Conservation (phyloP, 441 rosid genomes). For the Aleurites moluccanus region DNA sequence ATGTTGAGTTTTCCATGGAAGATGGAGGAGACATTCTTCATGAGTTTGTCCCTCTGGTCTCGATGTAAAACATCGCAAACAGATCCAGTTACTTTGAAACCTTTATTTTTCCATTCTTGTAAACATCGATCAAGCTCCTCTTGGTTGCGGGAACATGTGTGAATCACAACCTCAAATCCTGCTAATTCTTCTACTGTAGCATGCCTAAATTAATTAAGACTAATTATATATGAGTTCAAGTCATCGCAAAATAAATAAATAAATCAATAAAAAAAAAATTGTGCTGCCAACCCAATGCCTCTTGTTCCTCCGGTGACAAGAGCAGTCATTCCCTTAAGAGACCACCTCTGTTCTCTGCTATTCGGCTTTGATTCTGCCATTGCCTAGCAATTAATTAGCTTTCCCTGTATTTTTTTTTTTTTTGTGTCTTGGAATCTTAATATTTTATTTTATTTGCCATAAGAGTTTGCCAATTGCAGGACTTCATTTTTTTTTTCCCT, state of each 20-base stretch:
- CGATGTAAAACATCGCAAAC: conserved; percentile 12
- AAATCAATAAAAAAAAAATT: not conserved
- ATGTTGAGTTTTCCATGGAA: conserved; percentile 31
- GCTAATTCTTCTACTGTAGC: conserved; percentile 31
- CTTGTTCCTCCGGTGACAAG: conserved; percentile 43
- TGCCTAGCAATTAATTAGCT: too few species aligned
- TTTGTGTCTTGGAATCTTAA: too few species aligned
- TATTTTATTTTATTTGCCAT: too few species aligned
- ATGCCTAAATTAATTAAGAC: too few species aligned
- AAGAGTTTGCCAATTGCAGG: too few species aligned
- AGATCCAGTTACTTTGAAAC: conserved; percentile 25
- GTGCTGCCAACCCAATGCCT: conserved; percentile 44
- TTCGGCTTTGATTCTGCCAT: too few species aligned
- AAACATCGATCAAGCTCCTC: conserved; percentile 18
- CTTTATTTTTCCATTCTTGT: conserved; percentile 27
- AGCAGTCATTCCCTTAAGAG: conserved; percentile 38
- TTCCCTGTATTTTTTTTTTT: too few species aligned
- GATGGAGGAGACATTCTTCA: conserved; percentile 11
- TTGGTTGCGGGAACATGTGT: conserved; percentile 29
- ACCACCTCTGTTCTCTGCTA: too few species aligned
- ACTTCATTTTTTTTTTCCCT: too few species aligned
- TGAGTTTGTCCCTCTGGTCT: conserved; percentile 21
- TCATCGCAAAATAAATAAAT: not conserved
- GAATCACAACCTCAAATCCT: conserved; percentile 28
- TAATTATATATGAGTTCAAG: too few species aligned